Evolutionary conservation across 805 yeast genomes (phyloP).

Genomic region (Blastobotrys attinorum): DNA sequence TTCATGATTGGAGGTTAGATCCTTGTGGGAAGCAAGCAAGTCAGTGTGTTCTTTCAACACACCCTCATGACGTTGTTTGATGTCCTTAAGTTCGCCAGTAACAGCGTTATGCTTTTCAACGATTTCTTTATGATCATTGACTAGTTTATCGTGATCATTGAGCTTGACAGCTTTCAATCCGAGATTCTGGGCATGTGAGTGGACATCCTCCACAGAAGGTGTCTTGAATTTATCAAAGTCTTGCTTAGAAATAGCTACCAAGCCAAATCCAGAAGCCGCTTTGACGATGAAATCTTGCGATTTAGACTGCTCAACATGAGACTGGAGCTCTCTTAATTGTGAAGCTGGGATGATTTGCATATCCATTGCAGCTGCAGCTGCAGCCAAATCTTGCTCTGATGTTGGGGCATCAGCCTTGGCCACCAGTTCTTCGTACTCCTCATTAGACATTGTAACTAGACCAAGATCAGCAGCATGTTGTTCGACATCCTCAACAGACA

Average conservation of each 20-base stretch:
- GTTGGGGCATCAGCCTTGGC: conserved; percentile 3
- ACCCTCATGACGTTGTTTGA: not conserved
- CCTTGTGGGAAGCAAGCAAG: not conserved
- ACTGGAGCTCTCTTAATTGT: conserved; percentile 6
- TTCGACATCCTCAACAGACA: conserved; percentile 20
- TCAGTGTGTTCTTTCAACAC: not conserved
- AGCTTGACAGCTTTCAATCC: not conserved
- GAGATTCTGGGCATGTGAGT: not conserved
- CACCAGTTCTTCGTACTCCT: conserved; percentile 17
- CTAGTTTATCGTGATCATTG: not conserved
- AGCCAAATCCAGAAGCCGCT: conserved; percentile 27
- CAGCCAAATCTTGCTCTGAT: conserved; percentile 4
- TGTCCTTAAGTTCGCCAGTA: not conserved
- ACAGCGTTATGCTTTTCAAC: not conserved
- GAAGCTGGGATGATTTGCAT: conserved; percentile 11
- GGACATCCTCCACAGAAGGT: conserved; percentile 5
- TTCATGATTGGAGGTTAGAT: not conserved
- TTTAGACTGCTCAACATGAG: conserved; percentile 1
- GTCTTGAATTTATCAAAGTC: conserved; percentile 22
- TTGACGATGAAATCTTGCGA: conserved; percentile 18
- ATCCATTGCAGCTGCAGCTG: conserved; percentile 15
- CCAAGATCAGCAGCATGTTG: conserved; percentile 20
- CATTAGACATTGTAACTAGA: conserved; percentile 16
- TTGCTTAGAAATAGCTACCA: conserved; percentile 27
- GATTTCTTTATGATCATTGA: not conserved